phyloP scores from a whole-genome alignment of 2,329 filamentous ascomycete species.

The Pezicula radicicola region DNA sequence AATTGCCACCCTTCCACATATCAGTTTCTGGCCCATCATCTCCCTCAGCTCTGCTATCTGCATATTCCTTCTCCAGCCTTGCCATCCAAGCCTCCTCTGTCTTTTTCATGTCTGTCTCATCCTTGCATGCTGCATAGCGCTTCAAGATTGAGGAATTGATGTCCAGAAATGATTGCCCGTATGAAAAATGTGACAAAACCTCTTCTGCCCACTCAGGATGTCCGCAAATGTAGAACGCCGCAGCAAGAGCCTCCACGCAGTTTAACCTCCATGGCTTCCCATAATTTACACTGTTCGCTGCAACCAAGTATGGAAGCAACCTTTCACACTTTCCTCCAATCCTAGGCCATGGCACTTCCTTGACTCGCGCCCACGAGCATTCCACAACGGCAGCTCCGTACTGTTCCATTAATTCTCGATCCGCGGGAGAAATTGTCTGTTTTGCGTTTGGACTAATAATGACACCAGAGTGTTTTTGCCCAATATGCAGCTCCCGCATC shows the following conservation, averaged over 20 bases:
- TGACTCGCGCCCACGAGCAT: slow-evolving; percentile 91
- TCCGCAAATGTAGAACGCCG: slow-evolving; percentile 90
- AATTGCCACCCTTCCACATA: slow-evolving; percentile 88
- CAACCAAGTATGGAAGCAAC: slow-evolving; percentile 88
- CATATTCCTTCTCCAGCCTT: slow-evolving; percentile 85
- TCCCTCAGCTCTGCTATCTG: slow-evolving; percentile 67
- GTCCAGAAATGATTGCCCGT: slow-evolving; percentile 82
- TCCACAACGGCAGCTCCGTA: slow-evolving; percentile 95
- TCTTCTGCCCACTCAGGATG: slow-evolving; percentile 87
- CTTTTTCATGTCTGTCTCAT: slow-evolving; percentile 79
- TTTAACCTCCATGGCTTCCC: slow-evolving; percentile 93
- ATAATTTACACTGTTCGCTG: slow-evolving; percentile 96
- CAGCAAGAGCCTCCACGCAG: slow-evolving; percentile 91
- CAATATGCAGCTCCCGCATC: slow-evolving; percentile 89
- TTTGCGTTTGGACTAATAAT: slow-evolving; percentile 96
- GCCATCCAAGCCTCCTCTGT: slow-evolving; percentile 86
- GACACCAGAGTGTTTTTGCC: slow-evolving; percentile 87
- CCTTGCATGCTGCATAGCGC: slow-evolving; percentile 78
- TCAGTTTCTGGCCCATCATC: slow-evolving; percentile 63
- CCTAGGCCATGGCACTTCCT: slow-evolving; percentile 85
- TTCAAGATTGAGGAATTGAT: slow-evolving; percentile 84
- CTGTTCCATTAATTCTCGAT: slow-evolving; percentile 77
- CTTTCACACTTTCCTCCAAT: slow-evolving; percentile 94
- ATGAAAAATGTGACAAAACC: slow-evolving; percentile 80
- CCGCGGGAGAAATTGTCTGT: slow-evolving; percentile 76